A percentile compares a stretch with the other conserved stretches of the same genome.
Evolutionary conservation across 495 filamentous ascomycete species (phyloP).

Genomic region (Tuber borchii): DNA sequence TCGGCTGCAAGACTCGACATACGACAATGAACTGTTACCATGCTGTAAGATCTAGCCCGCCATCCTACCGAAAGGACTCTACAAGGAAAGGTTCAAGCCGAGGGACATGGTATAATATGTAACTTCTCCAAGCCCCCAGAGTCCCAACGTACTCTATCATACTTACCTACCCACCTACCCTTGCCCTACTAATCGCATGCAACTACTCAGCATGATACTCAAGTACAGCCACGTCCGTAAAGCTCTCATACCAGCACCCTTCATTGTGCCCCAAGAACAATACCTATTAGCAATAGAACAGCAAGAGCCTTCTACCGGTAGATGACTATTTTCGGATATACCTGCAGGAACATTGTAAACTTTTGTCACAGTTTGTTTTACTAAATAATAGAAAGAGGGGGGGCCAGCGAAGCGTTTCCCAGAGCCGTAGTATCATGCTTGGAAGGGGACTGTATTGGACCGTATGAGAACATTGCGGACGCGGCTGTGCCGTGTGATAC

Average conservation of each 20-base stretch:
- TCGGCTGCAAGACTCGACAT: background rate
- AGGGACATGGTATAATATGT: background rate
- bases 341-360: background rate
- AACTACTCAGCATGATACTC: background rate
- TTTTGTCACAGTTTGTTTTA: background rate
- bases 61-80: background rate
- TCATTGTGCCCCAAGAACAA: background rate
- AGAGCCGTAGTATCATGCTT: background rate
- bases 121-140: background rate
- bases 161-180: background rate
- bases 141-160: background rate
- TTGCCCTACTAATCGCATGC: background rate
- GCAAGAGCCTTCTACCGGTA: background rate
- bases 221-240: background rate
- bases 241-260: background rate
- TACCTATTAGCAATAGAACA: background rate
- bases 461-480: background rate
- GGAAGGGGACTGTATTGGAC: background rate
- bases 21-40: background rate
- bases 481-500: background rate
- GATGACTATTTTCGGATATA: background rate
- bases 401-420: background rate
- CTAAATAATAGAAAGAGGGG: background rate
- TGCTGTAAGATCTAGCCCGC: background rate
- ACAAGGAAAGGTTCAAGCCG: background rate